phyloP scores from a whole-genome alignment of 2,329 filamentous ascomycete species.

The Lizonia empirigonia region DNA sequence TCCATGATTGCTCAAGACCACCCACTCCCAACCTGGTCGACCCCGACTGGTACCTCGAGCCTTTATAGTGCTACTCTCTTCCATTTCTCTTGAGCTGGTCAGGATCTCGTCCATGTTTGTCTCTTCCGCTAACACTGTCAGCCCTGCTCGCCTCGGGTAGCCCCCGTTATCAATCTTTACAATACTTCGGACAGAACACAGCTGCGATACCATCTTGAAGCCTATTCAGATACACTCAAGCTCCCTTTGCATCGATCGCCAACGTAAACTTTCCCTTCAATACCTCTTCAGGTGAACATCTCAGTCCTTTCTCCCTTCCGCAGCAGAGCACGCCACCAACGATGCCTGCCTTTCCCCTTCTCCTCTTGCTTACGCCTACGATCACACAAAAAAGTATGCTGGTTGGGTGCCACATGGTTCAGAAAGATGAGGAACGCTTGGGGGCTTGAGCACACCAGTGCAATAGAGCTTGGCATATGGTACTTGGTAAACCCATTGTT shows the following conservation, averaged over 20 bases:
- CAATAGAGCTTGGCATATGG: slow-evolving; percentile 6
- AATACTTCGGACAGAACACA: not conserved
- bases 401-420: slow-evolving; percentile 11
- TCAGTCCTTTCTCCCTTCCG: not conserved
- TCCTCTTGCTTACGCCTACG: not conserved
- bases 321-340: not conserved
- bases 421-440: slow-evolving; percentile 13
- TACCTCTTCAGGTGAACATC: not conserved
- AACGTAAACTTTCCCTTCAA: not conserved
- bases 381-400: not conserved
- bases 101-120: not conserved
- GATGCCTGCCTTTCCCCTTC: not conserved
- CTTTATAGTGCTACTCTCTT: no score
- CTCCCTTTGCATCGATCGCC: no score
- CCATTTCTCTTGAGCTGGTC: not conserved
- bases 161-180: not conserved
- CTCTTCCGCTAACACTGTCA: slow-evolving; percentile 1
- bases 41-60: not conserved
- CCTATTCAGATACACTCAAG: no score
- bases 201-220: no score
- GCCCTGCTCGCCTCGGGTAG: not conserved
- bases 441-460: slow-evolving; percentile 1
- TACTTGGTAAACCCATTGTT: slow-evolving; percentile 2
- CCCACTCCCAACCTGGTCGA: not conserved
- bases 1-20: slow-evolving; percentile 2